These are phyloP conservation scores for Pichia ethanolica DNA, from an alignment of 805 yeast species.

Conservation along the genomic window DNA sequence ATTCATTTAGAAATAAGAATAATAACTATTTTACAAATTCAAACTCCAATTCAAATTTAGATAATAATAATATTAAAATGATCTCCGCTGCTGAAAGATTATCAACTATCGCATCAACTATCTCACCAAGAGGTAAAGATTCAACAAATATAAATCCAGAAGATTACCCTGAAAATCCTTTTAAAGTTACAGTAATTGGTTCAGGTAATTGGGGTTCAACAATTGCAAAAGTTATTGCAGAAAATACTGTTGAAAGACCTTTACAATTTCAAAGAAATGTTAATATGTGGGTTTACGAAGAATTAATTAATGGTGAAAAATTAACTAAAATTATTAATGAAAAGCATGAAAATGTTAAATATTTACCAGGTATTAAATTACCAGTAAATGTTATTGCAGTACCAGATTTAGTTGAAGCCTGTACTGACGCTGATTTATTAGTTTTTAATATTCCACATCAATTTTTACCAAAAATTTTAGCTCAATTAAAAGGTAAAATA, in stretches of 20 bases:
- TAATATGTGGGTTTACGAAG: constrained; percentile 97
- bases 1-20: too few relatives aligned
- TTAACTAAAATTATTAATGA: constrained; percentile 87
- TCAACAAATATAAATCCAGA: constrained; percentile 12
- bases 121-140: constrained; percentile 17
- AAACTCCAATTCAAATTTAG: not conserved
- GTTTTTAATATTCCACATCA: constrained; percentile 97
- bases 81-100: constrained; percentile 21
- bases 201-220: constrained; percentile 99
- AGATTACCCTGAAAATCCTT: constrained; percentile 28
- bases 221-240: constrained; percentile 91
- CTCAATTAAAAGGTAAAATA: constrained; percentile 71
- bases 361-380: constrained; percentile 79
- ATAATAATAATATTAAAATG: constrained; percentile 9
- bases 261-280: constrained; percentile 66
- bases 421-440: constrained; percentile 73
- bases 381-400: constrained; percentile 85
- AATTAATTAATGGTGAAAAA: constrained; percentile 65
- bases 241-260: constrained; percentile 69
- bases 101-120: constrained; percentile 13
- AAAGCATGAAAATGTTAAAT: constrained; percentile 88
- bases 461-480: constrained; percentile 71
- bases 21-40: not conserved
- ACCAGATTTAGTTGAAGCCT: constrained; percentile 74
- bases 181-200: constrained; percentile 72